Base-by-base conservation (phyloP, 306 rosid genomes). In the Quercus agrifolia region DNA sequence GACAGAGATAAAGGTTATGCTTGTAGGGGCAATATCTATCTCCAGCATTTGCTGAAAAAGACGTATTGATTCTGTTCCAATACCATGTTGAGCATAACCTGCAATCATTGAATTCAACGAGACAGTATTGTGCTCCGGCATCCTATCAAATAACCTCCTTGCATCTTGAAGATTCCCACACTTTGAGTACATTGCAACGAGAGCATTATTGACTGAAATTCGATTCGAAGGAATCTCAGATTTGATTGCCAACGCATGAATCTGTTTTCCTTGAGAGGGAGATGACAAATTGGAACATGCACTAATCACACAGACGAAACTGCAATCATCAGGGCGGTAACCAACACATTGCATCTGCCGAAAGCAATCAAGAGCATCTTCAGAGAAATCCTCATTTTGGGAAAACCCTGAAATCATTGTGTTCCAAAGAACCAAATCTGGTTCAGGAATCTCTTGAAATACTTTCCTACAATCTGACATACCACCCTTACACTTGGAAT, bases 391-490 rank as follows among this genome's bases (percentile, higher is more conserved):
- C 49, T 84, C 93, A 25, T 87, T 58, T 63, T 72, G 90, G 51
- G 96, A 94, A 85, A 89, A 94, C 62, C 94, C 98, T 19, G 98
- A 91, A 85, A 93, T 85, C 91, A 91, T 91, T 0, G 97, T 90
- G 90, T 93, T 93, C 94, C 94, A 93, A 49, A 91, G 88, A 80
- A 93, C 92, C 83, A 90, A 86, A 91, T 93, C 98, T 0, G 97
- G 94, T 10, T 19, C 70, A 75, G 78, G 52, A 64, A 90, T 89
- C 84, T 94, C 98, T 73, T 86, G 85, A 81, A 90, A 92, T 28
- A 89, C 88, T 86, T 89, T 90, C 91, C 74, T 54, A 77, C 97
- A 87, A 35, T 84, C 89, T 55, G 86, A 79, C 90, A 92, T 88
- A 49, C 87, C 87, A 68, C 83, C 90, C 19, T 89, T 83, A 77